Conservation (phyloP, 345 rosid genomes). For the Eucalyptus polyanthemos region DNA sequence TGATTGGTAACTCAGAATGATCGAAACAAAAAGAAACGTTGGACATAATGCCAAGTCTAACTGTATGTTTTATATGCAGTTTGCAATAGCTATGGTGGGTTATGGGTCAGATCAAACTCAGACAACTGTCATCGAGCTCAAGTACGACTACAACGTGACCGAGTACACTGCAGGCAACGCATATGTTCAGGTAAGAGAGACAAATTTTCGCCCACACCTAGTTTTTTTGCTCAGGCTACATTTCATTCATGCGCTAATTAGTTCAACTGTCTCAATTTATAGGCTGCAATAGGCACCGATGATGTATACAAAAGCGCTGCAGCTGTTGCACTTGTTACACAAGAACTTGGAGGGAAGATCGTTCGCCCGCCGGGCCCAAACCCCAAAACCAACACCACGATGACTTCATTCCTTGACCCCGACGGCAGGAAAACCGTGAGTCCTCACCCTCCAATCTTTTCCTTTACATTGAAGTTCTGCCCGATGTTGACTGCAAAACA, state of each 20-base stretch:
- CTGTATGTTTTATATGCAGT: not conserved
- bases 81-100: slow-evolving; percentile 35
- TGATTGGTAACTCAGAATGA: not conserved
- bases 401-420: slow-evolving; percentile 27
- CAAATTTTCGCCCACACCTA: not conserved
- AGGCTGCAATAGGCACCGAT: slow-evolving; percentile 24
- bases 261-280: not conserved
- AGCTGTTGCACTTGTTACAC: slow-evolving; percentile 14
- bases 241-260: not conserved
- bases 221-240: not conserved
- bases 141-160: slow-evolving; percentile 20
- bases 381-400: slow-evolving; percentile 19
- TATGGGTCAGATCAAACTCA: slow-evolving; percentile 19
- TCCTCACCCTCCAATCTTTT: not conserved
- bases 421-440: slow-evolving; percentile 35
- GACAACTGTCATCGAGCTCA: slow-evolving; percentile 26
- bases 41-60: not conserved
- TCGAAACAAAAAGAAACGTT: not conserved
- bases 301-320: slow-evolving; percentile 33
- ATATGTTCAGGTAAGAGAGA: slow-evolving; percentile 14
- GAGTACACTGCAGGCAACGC: slow-evolving; percentile 26
- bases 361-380: slow-evolving; percentile 22
- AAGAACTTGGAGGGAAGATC: slow-evolving; percentile 33
- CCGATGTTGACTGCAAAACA: not conserved
- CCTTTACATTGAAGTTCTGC: not conserved